Conservation (phyloP, 352 stramenopile genomes). For the Phytophthora constricta region DNA sequence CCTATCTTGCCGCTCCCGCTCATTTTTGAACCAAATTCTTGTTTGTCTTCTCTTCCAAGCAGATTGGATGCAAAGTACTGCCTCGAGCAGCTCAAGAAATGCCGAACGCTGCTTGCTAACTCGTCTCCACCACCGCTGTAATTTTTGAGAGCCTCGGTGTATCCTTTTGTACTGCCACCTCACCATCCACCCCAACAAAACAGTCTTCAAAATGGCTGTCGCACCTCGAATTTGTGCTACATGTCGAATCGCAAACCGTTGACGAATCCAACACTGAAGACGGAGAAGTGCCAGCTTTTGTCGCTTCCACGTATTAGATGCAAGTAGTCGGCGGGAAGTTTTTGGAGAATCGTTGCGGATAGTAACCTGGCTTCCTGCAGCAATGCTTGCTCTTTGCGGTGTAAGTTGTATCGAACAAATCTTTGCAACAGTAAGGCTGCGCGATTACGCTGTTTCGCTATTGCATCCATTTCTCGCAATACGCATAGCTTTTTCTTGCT, state of each 20-base stretch:
- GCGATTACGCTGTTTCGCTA: neutral
- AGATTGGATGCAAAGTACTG: conserved; percentile 55
- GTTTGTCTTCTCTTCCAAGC: conserved; percentile 40
- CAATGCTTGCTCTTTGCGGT: conserved; percentile 45
- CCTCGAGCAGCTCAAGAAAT: conserved; percentile 39
- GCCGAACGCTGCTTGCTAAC: conserved; percentile 19
- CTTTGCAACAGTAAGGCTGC: conserved; percentile 42
- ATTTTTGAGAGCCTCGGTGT: neutral
- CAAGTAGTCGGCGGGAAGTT: conserved; percentile 45
- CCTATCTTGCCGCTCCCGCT: conserved; percentile 23
- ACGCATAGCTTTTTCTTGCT: conserved; percentile 21
- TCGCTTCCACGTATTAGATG: conserved; percentile 1
- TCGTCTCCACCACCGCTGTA: conserved; percentile 66
- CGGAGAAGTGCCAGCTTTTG: conserved; percentile 19
- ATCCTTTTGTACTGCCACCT: conserved; percentile 25
- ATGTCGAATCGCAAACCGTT: conserved; percentile 15
- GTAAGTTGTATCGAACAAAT: conserved; percentile 48
- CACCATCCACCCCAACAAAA: conserved; percentile 31
- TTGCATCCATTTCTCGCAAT: conserved; percentile 26
- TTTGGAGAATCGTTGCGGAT: conserved; percentile 60
- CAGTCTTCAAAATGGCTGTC: conserved; percentile 6
- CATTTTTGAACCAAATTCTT: conserved; percentile 13
- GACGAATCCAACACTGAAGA: conserved; percentile 55
- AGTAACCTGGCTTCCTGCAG: conserved; percentile 41
- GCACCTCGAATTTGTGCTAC: conserved; percentile 20